Evolutionary conservation across 352 stramenopile species (phyloP).

Genomic region (Globisporangium nunn): DNA sequence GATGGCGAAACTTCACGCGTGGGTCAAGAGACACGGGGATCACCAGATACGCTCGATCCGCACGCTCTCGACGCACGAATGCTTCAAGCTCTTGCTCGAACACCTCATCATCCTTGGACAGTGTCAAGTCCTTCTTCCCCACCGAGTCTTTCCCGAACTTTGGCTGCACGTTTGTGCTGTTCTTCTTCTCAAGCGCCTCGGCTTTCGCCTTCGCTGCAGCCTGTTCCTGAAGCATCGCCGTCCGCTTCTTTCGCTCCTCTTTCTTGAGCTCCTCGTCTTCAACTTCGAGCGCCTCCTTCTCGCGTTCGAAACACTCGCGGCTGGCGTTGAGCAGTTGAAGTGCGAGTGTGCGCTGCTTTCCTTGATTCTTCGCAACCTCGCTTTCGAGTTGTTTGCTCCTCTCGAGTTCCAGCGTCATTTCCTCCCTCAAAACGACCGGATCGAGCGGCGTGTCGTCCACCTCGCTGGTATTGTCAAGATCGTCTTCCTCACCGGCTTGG

Average conservation of each 20-base stretch:
- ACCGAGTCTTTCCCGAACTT: slow-evolving; percentile 44
- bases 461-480: slow-evolving; percentile 16
- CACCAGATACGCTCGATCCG: slow-evolving; percentile 44
- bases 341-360: slow-evolving; percentile 38
- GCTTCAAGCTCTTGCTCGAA: slow-evolving; percentile 50
- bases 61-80: slow-evolving; percentile 34
- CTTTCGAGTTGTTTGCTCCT: slow-evolving; percentile 21
- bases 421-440: slow-evolving; percentile 30
- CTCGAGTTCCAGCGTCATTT: slow-evolving; percentile 33
- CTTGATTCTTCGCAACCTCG: slow-evolving; percentile 24
- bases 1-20: slow-evolving; percentile 29
- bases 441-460: slow-evolving; percentile 26
- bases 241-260: slow-evolving; percentile 36
- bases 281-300: slow-evolving; percentile 37
- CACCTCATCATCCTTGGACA: slow-evolving; percentile 42
- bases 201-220: slow-evolving; percentile 39
- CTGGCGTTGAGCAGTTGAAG: slow-evolving; percentile 59
- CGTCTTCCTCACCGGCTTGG: slow-evolving; percentile 10
- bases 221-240: slow-evolving; percentile 36
- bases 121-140: slow-evolving; percentile 43
- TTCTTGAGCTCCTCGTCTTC: slow-evolving; percentile 44
- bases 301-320: slow-evolving; percentile 45
- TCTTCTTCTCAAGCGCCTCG: slow-evolving; percentile 29
- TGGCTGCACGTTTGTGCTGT: slow-evolving; percentile 17
- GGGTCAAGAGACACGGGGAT: slow-evolving; percentile 28